Percentiles rank a stretch among this genome's conserved stretches.
Evolutionary conservation across 2,329 filamentous ascomycete genomes (phyloP).

Genomic region (Alternaria dauci): DNA sequence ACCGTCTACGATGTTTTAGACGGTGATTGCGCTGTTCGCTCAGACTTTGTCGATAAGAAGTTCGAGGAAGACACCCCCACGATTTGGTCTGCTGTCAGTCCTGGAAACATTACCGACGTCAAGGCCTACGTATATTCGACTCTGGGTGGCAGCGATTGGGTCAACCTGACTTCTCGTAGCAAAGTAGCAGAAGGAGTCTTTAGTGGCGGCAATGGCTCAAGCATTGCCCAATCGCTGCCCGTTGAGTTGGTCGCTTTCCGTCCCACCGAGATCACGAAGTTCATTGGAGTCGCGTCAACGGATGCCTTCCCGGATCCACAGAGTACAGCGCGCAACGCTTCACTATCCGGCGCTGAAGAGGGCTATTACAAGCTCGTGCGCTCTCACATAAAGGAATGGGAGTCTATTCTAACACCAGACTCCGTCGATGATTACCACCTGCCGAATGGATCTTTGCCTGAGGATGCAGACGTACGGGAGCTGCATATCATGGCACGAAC

Average conservation of each 20-base stretch:
- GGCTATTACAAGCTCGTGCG: conserved; percentile 66
- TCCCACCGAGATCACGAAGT: conserved; percentile 69
- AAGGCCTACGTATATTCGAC: conserved; percentile 68
- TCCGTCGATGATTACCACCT: conserved; percentile 70
- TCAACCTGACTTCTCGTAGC: conserved; percentile 54
- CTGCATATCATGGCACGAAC: conserved; percentile 64
- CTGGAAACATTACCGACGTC: conserved; percentile 67
- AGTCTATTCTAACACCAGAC: conserved; percentile 65
- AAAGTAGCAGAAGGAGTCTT: conserved; percentile 60
- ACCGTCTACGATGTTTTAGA: conserved; percentile 73
- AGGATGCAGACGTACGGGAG: conserved; percentile 65
- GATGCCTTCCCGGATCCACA: conserved; percentile 71
- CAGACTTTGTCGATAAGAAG: conserved; percentile 66
- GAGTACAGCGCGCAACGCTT: conserved; percentile 64
- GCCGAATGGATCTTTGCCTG: conserved; percentile 64
- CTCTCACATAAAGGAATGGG: conserved; percentile 70
- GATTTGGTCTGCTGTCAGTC: conserved; percentile 72
- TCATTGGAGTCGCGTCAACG: conserved; percentile 71
- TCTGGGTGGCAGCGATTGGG: conserved; percentile 56
- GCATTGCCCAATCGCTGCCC: conserved; percentile 68
- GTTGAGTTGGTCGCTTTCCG: conserved; percentile 63
- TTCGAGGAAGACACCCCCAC: conserved; percentile 59
- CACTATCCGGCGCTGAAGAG: conserved; percentile 56
- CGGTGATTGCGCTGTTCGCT: conserved; percentile 72
- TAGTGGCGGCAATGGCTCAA: conserved; percentile 64